phyloP scores from a whole-genome alignment of 129 eudicot species.

The Helichrysum umbraculigerum region DNA sequence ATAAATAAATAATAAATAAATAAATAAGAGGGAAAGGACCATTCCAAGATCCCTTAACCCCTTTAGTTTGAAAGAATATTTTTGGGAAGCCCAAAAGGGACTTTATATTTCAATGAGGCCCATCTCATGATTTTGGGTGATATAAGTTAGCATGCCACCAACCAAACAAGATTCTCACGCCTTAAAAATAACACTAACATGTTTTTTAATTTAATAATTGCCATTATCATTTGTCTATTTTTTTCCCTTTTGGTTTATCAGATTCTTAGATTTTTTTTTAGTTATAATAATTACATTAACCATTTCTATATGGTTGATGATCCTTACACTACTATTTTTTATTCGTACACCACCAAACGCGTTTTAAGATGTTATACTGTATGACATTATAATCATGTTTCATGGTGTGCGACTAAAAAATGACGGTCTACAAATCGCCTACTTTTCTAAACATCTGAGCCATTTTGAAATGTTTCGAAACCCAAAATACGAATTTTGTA shows the following conservation, averaged over 20 bases:
- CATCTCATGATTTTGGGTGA: conserved; percentile 39
- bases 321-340: no score
- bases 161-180: conserved; percentile 56
- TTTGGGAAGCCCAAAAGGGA: conserved; percentile 35
- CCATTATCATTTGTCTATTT: background rate
- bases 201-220: conserved; percentile 13
- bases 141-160: conserved; percentile 48
- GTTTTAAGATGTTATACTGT: no score
- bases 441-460: no score
- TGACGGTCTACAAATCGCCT: no score
- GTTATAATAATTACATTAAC: background rate
- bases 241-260: background rate
- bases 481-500: background rate
- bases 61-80: conserved; percentile 24
- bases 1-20: no score
- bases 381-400: no score
- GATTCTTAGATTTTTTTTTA: background rate
- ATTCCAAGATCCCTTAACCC: conserved; percentile 7
- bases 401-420: no score
- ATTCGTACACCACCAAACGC: no score
- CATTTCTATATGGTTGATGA: background rate
- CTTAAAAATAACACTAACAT: conserved; percentile 27
- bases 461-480: no score
- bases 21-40: background rate
- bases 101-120: conserved; percentile 29